These are phyloP conservation scores for Fusarium torulosum DNA, from an alignment of 2,329 filamentous ascomycete species.

Conservation along the genomic window DNA sequence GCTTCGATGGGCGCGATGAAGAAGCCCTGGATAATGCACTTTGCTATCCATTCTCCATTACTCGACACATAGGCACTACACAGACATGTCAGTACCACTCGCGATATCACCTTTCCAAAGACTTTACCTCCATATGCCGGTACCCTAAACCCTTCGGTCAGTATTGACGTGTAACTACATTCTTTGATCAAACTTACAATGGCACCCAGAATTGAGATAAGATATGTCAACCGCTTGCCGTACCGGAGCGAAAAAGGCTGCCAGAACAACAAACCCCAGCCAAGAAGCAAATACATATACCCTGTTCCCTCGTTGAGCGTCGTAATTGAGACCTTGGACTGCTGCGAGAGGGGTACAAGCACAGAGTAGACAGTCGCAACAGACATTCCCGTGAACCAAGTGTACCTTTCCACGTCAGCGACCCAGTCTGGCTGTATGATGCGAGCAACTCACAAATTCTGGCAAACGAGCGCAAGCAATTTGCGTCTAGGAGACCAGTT, in stretches of 20 bases:
- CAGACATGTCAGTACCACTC: background rate
- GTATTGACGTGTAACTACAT: rapidly evolving
- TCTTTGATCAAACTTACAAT: slow-evolving; percentile 38
- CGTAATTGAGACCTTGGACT: slow-evolving; percentile 50
- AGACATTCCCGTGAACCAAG: slow-evolving; percentile 57
- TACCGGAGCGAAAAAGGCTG: slow-evolving; percentile 62
- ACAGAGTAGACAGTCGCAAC: slow-evolving; percentile 56
- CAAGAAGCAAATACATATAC: slow-evolving; percentile 60
- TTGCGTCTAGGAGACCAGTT: slow-evolving; percentile 59
- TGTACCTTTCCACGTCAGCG: slow-evolving; percentile 48
- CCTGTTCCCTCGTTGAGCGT: slow-evolving; percentile 57
- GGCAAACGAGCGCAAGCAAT: slow-evolving; percentile 45
- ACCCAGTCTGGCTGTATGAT: rapidly evolving
- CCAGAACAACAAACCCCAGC: slow-evolving; percentile 61
- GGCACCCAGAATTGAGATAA: slow-evolving; percentile 53
- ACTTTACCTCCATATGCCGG: slow-evolving; percentile 44
- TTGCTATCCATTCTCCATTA: slow-evolving; percentile 60
- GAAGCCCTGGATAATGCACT: slow-evolving; percentile 59
- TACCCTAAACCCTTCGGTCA: slow-evolving; percentile 20
- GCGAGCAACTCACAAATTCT: slow-evolving; percentile 45
- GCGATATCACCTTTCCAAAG: rapidly evolving
- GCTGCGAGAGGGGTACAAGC: slow-evolving; percentile 53
- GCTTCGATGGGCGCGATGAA: slow-evolving; percentile 61
- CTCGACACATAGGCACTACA: slow-evolving; percentile 53
- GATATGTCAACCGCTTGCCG: slow-evolving; percentile 56